Percentiles rank a stretch among this genome's conserved stretches.
Evolutionary conservation across 1,139 yeast species (phyloP).

Genomic region (Saccharomyces hybrid): DNA sequence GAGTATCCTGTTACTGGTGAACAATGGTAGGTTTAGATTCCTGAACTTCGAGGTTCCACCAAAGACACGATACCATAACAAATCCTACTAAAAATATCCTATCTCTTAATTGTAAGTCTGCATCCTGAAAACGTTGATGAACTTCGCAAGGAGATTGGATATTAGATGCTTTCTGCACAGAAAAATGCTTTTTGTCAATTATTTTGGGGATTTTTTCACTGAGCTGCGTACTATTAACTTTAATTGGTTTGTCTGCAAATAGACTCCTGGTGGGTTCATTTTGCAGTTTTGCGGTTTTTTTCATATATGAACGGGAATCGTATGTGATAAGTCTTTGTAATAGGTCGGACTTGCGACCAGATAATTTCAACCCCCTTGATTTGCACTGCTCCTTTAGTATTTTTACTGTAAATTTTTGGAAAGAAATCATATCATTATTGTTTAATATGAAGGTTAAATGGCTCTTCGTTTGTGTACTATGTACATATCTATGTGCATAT

Average conservation of each 20-base stretch:
- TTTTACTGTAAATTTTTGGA: constrained; percentile 34
- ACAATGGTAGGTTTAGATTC: background rate
- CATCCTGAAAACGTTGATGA: background rate
- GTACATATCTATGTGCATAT: constrained; percentile 30
- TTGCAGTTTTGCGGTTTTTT: background rate
- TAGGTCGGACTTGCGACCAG: constrained; percentile 49
- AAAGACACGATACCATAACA: background rate
- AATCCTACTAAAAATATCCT: background rate
- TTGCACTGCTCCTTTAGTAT: constrained; percentile 48
- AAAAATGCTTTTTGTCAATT: background rate
- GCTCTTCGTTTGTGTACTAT: constrained; percentile 35
- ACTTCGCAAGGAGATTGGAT: background rate
- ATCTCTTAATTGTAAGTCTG: background rate
- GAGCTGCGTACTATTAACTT: background rate
- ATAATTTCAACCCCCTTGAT: constrained; percentile 46
- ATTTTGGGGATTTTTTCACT: background rate
- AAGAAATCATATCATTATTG: constrained; percentile 20
- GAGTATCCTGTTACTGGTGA: background rate
- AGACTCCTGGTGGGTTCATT: background rate
- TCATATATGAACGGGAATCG: background rate
- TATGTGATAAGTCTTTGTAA: constrained; percentile 38
- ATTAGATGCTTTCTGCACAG: background rate
- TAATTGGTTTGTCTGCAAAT: background rate
- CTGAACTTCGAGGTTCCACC: background rate
- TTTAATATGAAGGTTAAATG: constrained; percentile 32